Evolutionary conservation across 352 stramenopile species (phyloP).

Genomic region (Globisporangium abappressorium): DNA sequence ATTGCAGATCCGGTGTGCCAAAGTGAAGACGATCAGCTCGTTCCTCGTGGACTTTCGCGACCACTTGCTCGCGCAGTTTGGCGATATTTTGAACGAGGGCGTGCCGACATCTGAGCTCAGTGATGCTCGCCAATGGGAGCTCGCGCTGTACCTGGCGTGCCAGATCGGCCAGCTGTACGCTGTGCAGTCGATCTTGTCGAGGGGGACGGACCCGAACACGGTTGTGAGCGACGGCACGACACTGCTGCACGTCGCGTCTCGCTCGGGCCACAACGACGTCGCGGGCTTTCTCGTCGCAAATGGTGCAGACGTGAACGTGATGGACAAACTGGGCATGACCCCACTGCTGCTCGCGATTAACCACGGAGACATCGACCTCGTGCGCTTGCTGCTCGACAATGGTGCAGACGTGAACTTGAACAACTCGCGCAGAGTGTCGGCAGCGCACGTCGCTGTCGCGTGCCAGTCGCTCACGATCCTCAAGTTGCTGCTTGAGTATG

Average conservation of each 20-base stretch:
- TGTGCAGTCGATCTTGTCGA: conserved; percentile 41
- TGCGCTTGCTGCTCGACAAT: conserved; percentile 42
- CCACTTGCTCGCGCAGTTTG: conserved; percentile 38
- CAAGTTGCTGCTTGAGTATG: conserved; percentile 38
- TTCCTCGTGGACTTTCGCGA: conserved; percentile 51
- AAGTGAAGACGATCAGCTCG: conserved; percentile 32
- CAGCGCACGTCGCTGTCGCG: conserved; percentile 49
- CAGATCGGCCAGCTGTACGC: conserved; percentile 45
- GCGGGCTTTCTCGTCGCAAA: conserved; percentile 40
- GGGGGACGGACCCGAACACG: conserved; percentile 40
- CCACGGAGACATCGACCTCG: conserved; percentile 38
- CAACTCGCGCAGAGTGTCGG: conserved; percentile 41
- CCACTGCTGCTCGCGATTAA: conserved; percentile 52
- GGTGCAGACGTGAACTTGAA: conserved; percentile 49
- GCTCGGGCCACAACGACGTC: conserved; percentile 42
- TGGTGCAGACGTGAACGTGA: conserved; percentile 40
- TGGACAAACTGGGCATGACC: conserved; percentile 39
- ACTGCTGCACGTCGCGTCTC: conserved; percentile 46
- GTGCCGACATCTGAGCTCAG: conserved; percentile 9
- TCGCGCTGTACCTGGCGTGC: conserved; percentile 47
- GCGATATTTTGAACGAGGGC: conserved; percentile 13
- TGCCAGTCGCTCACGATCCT: conserved; percentile 36
- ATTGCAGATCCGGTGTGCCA: conserved; percentile 27
- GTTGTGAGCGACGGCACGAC: conserved; percentile 34
- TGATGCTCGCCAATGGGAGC: conserved; percentile 44